These are phyloP conservation scores for Hymenoscyphus fructigenus DNA, from an alignment of 2,329 filamentous ascomycete species.

Conservation along the genomic window DNA sequence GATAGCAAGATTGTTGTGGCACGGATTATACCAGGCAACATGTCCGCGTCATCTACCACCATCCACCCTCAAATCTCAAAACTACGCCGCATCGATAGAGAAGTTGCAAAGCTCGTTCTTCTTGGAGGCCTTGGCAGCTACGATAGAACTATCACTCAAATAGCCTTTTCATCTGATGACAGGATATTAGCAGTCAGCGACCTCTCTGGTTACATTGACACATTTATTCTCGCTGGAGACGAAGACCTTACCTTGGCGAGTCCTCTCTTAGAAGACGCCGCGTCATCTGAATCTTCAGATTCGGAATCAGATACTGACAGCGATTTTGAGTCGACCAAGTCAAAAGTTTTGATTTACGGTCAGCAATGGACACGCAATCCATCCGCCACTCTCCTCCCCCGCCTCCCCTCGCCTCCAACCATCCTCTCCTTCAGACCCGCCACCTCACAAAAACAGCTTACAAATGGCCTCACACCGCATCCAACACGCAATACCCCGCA, in stretches of 20 bases:
- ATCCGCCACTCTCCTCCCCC: conserved; percentile 65
- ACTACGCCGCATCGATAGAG: conserved; percentile 52
- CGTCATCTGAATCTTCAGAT: conserved; percentile 35
- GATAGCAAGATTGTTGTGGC: conserved; percentile 58
- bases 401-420: conserved; percentile 62
- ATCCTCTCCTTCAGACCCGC: conserved; percentile 65
- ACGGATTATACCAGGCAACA: conserved; percentile 40
- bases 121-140: conserved; percentile 73
- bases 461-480: conserved; percentile 45
- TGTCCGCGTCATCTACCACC: conserved; percentile 38
- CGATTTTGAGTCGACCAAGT: conserved; percentile 46
- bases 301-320: conserved; percentile 45
- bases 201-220: conserved; percentile 81
- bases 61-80: conserved; percentile 47
- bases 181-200: conserved; percentile 77
- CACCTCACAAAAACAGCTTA: conserved; percentile 34
- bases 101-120: conserved; percentile 53
- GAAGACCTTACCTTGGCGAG: conserved; percentile 47
- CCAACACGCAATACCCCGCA: conserved; percentile 33
- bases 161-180: conserved; percentile 78
- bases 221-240: conserved; percentile 70
- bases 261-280: conserved; percentile 39
- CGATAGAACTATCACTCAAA: conserved; percentile 70
- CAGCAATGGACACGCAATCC: conserved; percentile 77
- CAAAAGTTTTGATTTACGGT: conserved; percentile 50